A percentile compares a stretch with the other conserved stretches of the same genome.
These are phyloP conservation scores for Erodium moschatum DNA, from an alignment of 441 rosid species.

Conservation along the genomic window DNA sequence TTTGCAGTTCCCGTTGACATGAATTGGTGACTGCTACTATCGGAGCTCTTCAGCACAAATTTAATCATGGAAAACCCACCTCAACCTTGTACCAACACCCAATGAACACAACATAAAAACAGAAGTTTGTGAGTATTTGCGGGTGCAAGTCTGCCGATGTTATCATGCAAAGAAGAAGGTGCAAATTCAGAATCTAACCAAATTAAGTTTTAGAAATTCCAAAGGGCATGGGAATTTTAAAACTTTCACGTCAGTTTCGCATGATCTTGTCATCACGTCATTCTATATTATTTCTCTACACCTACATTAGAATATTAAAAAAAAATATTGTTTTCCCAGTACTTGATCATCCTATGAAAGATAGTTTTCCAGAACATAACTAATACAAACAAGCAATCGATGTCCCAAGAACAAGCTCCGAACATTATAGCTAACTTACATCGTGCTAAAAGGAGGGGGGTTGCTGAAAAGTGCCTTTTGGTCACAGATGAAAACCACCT, in stretches of 20 bases:
- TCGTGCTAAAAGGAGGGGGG: too few relatives aligned
- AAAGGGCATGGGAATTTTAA: neutral
- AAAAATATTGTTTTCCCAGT: too few relatives aligned
- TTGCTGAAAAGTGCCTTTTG: too few relatives aligned
- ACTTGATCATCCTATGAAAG: neutral
- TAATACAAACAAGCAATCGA: neutral
- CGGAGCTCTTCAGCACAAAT: slow-evolving; percentile 18
- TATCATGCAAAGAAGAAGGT: neutral
- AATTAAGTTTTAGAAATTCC: neutral
- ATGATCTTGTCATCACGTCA: neutral
- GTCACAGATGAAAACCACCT: too few relatives aligned
- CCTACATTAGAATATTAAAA: neutral
- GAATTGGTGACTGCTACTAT: slow-evolving; percentile 4
- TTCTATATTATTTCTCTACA: neutral
- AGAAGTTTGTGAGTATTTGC: neutral
- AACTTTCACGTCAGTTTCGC: neutral
- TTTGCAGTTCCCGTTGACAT: neutral
- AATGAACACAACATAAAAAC: neutral
- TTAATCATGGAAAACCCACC: neutral
- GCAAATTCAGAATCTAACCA: slow-evolving; percentile 3
- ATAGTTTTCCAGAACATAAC: neutral
- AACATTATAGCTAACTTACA: neutral
- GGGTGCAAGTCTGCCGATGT: too few relatives aligned
- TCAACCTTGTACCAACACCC: neutral
- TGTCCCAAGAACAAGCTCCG: neutral